These are phyloP conservation scores for Pythium insidiosum DNA, from an alignment of 352 stramenopile genomes.

Conservation along the genomic window DNA sequence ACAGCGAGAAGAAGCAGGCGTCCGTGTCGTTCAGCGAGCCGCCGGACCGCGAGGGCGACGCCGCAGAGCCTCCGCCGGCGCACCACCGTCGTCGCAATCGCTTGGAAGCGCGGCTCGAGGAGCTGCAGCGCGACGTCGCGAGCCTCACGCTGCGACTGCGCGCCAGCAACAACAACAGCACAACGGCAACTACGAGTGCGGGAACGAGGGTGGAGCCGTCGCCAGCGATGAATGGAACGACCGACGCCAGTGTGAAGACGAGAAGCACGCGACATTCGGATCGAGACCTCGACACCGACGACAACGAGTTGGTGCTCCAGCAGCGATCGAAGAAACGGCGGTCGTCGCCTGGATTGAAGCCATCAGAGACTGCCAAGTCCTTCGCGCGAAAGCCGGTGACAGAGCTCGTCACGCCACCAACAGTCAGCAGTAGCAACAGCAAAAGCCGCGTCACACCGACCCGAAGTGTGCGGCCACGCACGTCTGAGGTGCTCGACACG, in stretches of 20 bases:
- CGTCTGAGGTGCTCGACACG: too few relatives aligned
- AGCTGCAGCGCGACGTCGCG: conserved; percentile 68
- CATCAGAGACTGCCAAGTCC: too few relatives aligned
- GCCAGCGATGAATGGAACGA: not conserved
- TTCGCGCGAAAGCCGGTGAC: too few relatives aligned
- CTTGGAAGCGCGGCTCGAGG: conserved; percentile 53
- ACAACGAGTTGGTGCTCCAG: too few relatives aligned
- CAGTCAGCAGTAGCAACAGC: too few relatives aligned
- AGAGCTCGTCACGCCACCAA: too few relatives aligned
- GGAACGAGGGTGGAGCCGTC: not conserved
- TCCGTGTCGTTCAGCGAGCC: conserved; percentile 21
- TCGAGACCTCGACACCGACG: not conserved
- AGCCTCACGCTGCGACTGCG: conserved; percentile 67
- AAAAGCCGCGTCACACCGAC: too few relatives aligned
- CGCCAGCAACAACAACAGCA: conserved; percentile 16
- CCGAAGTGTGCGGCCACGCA: too few relatives aligned
- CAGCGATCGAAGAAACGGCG: too few relatives aligned
- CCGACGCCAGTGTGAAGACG: not conserved
- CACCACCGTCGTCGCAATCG: conserved; percentile 32
- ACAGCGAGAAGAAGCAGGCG: too few relatives aligned
- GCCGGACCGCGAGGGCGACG: conserved; percentile 8
- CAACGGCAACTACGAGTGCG: not conserved
- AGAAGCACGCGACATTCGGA: not conserved
- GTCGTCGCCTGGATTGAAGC: too few relatives aligned
- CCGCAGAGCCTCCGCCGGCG: conserved; percentile 20